Evolutionary conservation across 2,329 filamentous ascomycete species (phyloP).

Genomic region (Dactylellina drechsleri): DNA sequence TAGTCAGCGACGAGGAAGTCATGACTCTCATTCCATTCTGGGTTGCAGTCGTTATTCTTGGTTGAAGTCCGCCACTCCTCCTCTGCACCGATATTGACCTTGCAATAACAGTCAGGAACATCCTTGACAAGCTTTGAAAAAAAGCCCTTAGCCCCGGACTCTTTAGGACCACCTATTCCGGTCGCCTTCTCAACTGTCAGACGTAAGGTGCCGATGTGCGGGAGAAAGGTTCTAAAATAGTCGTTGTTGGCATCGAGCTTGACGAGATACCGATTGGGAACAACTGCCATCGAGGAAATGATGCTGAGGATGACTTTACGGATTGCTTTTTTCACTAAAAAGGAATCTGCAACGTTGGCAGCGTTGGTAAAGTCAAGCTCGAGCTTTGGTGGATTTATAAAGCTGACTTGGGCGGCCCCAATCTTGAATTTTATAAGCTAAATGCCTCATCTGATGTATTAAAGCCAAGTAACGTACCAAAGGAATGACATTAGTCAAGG

Average conservation of each 20-base stretch:
- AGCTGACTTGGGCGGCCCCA: conserved; percentile 65
- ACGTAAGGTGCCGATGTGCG: conserved; percentile 63
- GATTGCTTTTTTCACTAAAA: conserved; percentile 63
- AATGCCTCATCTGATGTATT: neutral
- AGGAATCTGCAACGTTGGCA: conserved; percentile 64
- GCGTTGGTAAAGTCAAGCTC: conserved; percentile 66
- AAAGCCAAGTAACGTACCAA: conserved; percentile 60
- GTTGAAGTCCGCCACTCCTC: conserved; percentile 63
- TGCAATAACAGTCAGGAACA: conserved; percentile 65
- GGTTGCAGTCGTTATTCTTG: conserved; percentile 63
- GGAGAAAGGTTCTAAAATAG: conserved; percentile 66
- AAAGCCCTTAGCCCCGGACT: conserved; percentile 60
- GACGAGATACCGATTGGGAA: conserved; percentile 66
- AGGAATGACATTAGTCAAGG: conserved; percentile 65
- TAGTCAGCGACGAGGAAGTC: conserved; percentile 65
- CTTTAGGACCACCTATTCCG: conserved; percentile 60
- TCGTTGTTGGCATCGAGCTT: conserved; percentile 65
- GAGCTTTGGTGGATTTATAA: conserved; percentile 65
- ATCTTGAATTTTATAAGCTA: conserved; percentile 60
- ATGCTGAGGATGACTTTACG: conserved; percentile 64
- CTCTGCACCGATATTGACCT: conserved; percentile 64
- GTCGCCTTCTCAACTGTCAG: conserved; percentile 63
- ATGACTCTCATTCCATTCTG: conserved; percentile 65
- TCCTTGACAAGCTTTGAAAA: conserved; percentile 64
- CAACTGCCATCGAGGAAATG: conserved; percentile 64